A percentile compares a stretch with the other conserved stretches of the same genome.
These are phyloP conservation scores for Pseudogymnoascus sp. DNA, from an alignment of 2,329 filamentous ascomycete species.

Conservation along the genomic window DNA sequence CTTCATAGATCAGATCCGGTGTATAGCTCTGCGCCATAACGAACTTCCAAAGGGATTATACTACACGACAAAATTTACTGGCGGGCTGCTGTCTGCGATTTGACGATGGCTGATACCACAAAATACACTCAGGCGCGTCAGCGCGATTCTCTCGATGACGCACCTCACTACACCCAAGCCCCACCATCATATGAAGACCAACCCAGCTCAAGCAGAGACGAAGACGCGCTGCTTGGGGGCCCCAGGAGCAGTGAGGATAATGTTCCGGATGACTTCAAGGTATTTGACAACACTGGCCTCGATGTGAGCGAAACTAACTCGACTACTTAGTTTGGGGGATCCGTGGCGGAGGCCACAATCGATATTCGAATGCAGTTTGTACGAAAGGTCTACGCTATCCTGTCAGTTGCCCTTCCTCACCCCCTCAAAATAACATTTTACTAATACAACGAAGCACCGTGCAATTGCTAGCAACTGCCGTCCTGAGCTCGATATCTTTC, in stretches of 20 bases:
- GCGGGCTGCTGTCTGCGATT: background rate
- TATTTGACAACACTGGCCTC: slow-evolving; percentile 27
- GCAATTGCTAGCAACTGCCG: slow-evolving; percentile 78
- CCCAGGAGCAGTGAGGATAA: slow-evolving; percentile 81
- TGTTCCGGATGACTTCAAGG: slow-evolving; percentile 94
- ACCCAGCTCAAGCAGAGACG: slow-evolving; percentile 45
- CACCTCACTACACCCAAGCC: slow-evolving; percentile 57
- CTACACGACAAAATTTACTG: background rate
- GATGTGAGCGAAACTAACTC: slow-evolving; percentile 12
- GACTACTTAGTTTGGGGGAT: slow-evolving; percentile 67
- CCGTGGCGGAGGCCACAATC: slow-evolving; percentile 84
- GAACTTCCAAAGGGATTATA: background rate
- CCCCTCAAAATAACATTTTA: background rate
- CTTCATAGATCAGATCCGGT: background rate
- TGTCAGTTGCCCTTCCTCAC: slow-evolving; percentile 40
- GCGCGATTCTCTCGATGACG: slow-evolving; percentile 75
- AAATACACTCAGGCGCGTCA: slow-evolving; percentile 80
- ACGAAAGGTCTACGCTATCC: slow-evolving; percentile 94
- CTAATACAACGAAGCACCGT: slow-evolving; percentile 49
- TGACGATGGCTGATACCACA: slow-evolving; percentile 60
- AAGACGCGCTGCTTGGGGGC: slow-evolving; percentile 51
- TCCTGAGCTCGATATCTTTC: slow-evolving; percentile 77
- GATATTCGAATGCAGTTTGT: slow-evolving; percentile 96
- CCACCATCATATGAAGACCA: slow-evolving; percentile 72
- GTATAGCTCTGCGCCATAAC: background rate